These are phyloP conservation scores for Pichia sp. DNA, from an alignment of 1,139 yeast genomes.

Conservation along the genomic window DNA sequence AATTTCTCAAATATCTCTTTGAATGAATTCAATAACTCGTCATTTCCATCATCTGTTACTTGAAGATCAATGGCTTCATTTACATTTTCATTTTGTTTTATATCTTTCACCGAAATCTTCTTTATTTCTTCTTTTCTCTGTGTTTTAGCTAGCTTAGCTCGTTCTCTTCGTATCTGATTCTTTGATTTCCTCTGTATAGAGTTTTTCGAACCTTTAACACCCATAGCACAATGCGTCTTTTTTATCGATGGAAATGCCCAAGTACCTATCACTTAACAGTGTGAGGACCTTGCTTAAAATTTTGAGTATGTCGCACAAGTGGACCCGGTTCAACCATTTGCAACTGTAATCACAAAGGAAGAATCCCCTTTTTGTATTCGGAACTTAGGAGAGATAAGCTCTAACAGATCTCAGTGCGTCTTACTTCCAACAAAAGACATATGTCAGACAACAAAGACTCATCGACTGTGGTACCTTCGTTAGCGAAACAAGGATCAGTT, in stretches of 20 bases:
- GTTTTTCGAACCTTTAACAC: neutral
- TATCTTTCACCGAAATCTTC: slow-evolving; percentile 10
- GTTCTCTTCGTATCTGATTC: slow-evolving; percentile 60
- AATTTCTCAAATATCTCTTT: slow-evolving; percentile 39
- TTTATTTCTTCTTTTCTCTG: neutral
- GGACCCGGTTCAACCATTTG: too few relatives aligned
- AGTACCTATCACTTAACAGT: too few relatives aligned
- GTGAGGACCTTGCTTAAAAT: too few relatives aligned
- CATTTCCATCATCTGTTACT: slow-evolving; percentile 1
- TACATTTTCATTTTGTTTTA: too few relatives aligned
- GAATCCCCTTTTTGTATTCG: too few relatives aligned
- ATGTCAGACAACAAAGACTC: neutral
- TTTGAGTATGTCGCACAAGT: too few relatives aligned
- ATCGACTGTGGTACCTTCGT: neutral
- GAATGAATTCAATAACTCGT: slow-evolving; percentile 29
- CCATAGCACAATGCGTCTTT: too few relatives aligned
- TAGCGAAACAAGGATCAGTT: neutral
- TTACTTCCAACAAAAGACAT: too few relatives aligned
- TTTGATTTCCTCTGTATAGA: slow-evolving; percentile 33
- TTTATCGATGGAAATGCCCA: too few relatives aligned
- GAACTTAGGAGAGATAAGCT: too few relatives aligned
- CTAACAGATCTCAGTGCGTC: too few relatives aligned
- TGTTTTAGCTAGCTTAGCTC: slow-evolving; percentile 43
- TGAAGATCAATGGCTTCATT: neutral
- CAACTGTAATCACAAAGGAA: too few relatives aligned